phyloP scores from a whole-genome alignment of 179 eudicot species.

The Amaranthus tricolor region DNA sequence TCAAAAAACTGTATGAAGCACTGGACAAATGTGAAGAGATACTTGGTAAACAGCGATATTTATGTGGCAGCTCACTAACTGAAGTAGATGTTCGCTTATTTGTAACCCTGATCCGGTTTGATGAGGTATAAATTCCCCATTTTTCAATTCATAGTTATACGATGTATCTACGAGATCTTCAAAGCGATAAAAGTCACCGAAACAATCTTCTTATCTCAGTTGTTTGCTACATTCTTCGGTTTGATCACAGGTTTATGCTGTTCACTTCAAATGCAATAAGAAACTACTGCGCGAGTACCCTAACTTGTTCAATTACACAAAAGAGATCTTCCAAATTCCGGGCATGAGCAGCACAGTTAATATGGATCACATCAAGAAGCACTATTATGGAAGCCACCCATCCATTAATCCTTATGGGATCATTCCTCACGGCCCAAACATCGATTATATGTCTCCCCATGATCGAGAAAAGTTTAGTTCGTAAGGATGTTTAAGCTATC shows the following conservation, averaged over 20 bases:
- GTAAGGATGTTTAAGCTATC: slow-evolving; percentile 2
- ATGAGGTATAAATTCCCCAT: slow-evolving; percentile 56
- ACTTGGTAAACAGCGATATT: slow-evolving; percentile 69
- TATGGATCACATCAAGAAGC: slow-evolving; percentile 85
- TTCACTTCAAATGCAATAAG: slow-evolving; percentile 97
- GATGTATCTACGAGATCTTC: not conserved
- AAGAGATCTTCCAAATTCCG: slow-evolving; percentile 77
- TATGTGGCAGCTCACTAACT: slow-evolving; percentile 69
- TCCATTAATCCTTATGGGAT: slow-evolving; percentile 71
- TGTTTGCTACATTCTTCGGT: not conserved
- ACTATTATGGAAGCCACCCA: slow-evolving; percentile 85
- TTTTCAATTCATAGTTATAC: not conserved
- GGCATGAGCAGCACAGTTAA: slow-evolving; percentile 77
- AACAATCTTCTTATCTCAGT: not conserved
- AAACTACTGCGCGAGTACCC: slow-evolving; percentile 73
- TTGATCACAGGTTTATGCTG: slow-evolving; percentile 69
- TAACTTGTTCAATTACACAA: slow-evolving; percentile 79
- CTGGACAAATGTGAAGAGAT: slow-evolving; percentile 88
- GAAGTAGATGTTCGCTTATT: slow-evolving; percentile 92
- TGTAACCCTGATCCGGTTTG: slow-evolving; percentile 85
- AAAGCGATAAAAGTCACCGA: not conserved
- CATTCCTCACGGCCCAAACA: slow-evolving; percentile 68
- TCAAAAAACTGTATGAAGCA: slow-evolving; percentile 56
- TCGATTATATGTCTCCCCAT: slow-evolving; percentile 73
- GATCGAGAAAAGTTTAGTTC: slow-evolving; percentile 58